Evolutionary conservation across 2,329 filamentous ascomycete species (phyloP).

Genomic region (Penicillium sp.): DNA sequence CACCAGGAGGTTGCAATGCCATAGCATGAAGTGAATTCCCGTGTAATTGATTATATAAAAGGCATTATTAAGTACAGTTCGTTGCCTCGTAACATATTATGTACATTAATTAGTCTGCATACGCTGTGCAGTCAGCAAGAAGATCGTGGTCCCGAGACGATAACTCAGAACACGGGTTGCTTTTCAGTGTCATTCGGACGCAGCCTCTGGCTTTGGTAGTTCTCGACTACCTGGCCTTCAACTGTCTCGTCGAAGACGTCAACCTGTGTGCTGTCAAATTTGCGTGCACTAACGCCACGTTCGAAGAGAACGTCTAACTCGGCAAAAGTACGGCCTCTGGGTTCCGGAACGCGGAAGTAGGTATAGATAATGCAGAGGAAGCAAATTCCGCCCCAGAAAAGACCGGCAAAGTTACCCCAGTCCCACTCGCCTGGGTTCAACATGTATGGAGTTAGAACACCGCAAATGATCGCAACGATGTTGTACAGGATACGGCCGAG

Average conservation of each 20-base stretch:
- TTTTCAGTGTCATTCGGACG: conserved; percentile 60
- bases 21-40: neutral
- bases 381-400: conserved; percentile 85
- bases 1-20: neutral
- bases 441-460: conserved; percentile 89
- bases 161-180: conserved; percentile 17
- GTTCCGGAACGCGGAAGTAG: conserved; percentile 81
- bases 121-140: conserved; percentile 2
- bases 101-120: conserved; percentile 24
- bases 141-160: neutral
- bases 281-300: conserved; percentile 69
- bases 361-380: conserved; percentile 81
- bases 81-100: conserved; percentile 27
- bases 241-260: conserved; percentile 58
- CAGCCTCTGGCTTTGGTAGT: conserved; percentile 50
- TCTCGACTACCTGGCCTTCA: conserved; percentile 32
- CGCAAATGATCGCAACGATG: conserved; percentile 79
- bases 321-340: conserved; percentile 78
- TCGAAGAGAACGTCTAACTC: conserved; percentile 88
- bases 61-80: conserved; percentile 14
- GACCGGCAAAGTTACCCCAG: conserved; percentile 85
- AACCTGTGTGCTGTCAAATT: conserved; percentile 66
- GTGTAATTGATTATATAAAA: conserved; percentile 9
- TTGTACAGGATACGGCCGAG: conserved; percentile 82
- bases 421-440: conserved; percentile 85